Evolutionary conservation across 768 basidiomycete species (phyloP).

Genomic region (Strobilomyces dryophilus): DNA sequence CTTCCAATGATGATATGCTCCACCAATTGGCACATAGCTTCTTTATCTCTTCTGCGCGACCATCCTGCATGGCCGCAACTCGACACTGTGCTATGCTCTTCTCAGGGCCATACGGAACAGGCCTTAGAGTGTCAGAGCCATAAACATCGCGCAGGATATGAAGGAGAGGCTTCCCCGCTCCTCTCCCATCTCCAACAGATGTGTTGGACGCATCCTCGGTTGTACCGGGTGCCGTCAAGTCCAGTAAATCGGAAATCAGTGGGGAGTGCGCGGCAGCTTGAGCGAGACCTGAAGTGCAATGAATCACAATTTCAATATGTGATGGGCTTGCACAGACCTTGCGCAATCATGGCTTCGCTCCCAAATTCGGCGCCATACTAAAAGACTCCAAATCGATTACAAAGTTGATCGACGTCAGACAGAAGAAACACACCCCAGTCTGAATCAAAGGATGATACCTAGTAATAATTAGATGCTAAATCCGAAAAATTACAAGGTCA

Average conservation of each 20-base stretch:
- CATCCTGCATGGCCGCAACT: conserved; percentile 32
- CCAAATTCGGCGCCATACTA: conserved; percentile 55
- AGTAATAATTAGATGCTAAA: not conserved
- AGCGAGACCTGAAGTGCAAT: conserved; percentile 37
- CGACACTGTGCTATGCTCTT: conserved; percentile 36
- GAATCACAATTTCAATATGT: not conserved
- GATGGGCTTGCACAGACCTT: conserved; percentile 33
- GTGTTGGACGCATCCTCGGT: not conserved
- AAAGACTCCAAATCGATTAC: not conserved
- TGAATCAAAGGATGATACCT: conserved; percentile 57
- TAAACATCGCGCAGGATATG: conserved; percentile 49
- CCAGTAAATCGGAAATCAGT: conserved; percentile 30
- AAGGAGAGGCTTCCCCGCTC: conserved; percentile 39
- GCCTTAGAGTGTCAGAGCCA: conserved; percentile 44
- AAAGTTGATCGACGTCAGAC: not conserved
- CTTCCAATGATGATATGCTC: conserved; percentile 25
- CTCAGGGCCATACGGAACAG: conserved; percentile 50
- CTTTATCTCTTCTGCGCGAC: conserved; percentile 42
- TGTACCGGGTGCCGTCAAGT: conserved; percentile 16
- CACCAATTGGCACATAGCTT: conserved; percentile 40
- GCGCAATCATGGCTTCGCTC: conserved; percentile 45
- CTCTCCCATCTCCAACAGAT: conserved; percentile 10
- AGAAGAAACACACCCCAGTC: conserved; percentile 43
- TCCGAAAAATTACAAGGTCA: not conserved
- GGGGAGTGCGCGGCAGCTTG: conserved; percentile 43